A percentile compares a stretch with the other conserved stretches of the same genome.
phyloP scores from a whole-genome alignment of 768 basidiomycete species.

The Crassisporium funariophilum region DNA sequence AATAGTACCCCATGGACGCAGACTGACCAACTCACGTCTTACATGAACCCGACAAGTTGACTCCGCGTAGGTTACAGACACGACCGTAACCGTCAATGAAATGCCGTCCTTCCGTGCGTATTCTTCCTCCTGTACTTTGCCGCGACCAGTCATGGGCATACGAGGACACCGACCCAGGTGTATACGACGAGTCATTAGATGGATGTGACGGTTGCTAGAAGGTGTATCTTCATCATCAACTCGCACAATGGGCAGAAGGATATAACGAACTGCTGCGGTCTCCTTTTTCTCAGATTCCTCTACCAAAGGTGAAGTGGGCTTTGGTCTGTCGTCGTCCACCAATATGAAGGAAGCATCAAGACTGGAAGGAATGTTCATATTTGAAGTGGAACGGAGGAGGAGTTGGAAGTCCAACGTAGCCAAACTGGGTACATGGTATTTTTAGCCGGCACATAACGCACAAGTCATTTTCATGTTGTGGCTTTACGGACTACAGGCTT shows the following conservation, averaged over 20 bases:
- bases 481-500: too few species aligned
- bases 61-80: constrained; percentile 80
- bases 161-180: constrained; percentile 47
- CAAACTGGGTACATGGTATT: too few species aligned
- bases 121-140: constrained; percentile 52
- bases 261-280: background rate
- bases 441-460: too few species aligned
- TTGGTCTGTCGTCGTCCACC: constrained; percentile 31
- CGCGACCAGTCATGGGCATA: constrained; percentile 79
- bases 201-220: constrained; percentile 39
- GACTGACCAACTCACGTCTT: constrained; percentile 65
- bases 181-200: constrained; percentile 45
- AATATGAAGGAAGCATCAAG: constrained; percentile 53
- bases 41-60: constrained; percentile 80
- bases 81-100: constrained; percentile 82
- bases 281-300: constrained; percentile 2
- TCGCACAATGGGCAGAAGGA: background rate
- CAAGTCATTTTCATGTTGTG: too few species aligned
- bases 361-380: constrained; percentile 32
- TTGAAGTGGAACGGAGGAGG: background rate
- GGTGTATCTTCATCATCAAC: too few species aligned
- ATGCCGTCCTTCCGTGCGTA: constrained; percentile 71
- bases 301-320: background rate
- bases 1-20: too few species aligned
- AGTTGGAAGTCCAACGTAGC: too few species aligned